phyloP scores from a whole-genome alignment of 805 yeast species.

The Zygotorulaspora danielsina region DNA sequence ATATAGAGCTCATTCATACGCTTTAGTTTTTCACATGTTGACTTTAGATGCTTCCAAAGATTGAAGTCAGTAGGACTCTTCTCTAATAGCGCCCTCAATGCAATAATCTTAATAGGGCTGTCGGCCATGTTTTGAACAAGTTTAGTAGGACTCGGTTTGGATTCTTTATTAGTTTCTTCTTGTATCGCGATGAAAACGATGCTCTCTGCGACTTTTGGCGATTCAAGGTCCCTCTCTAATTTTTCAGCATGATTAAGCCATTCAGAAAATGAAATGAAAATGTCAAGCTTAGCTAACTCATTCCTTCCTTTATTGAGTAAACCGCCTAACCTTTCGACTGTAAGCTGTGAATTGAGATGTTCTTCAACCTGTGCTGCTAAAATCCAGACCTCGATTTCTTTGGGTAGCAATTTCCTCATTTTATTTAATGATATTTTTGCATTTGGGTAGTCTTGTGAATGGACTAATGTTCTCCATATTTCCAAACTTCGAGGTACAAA shows the following conservation, averaged over 20 bases:
- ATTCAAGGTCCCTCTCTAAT: slow-evolving; percentile 46
- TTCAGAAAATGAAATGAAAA: slow-evolving; percentile 35
- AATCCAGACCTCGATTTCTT: slow-evolving; percentile 58
- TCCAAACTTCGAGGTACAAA: slow-evolving; percentile 60
- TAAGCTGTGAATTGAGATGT: slow-evolving; percentile 39
- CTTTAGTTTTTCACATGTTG: slow-evolving; percentile 34
- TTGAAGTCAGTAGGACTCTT: slow-evolving; percentile 44
- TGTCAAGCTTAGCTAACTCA: slow-evolving; percentile 46
- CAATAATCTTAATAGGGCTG: slow-evolving; percentile 39
- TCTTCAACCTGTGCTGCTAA: slow-evolving; percentile 67
- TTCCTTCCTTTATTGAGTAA: slow-evolving; percentile 39
- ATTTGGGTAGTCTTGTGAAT: slow-evolving; percentile 40
- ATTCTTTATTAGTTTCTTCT: slow-evolving; percentile 29
- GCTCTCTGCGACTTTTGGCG: slow-evolving; percentile 47
- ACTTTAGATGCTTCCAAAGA: slow-evolving; percentile 48
- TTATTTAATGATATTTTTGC: slow-evolving; percentile 53
- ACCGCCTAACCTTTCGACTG: slow-evolving; percentile 33
- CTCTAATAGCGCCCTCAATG: slow-evolving; percentile 40
- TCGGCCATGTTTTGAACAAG: slow-evolving; percentile 12
- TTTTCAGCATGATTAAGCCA: slow-evolving; percentile 58
- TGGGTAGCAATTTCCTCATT: slow-evolving; percentile 54
- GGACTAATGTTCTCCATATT: slow-evolving; percentile 60
- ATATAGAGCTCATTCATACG: slow-evolving; percentile 35
- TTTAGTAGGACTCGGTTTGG: slow-evolving; percentile 21
- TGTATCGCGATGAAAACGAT: slow-evolving; percentile 44